Evolutionary conservation across 139 green algal species (phyloP), one percentile per base, ranked within the genome.

Genomic region (Trebouxia sp.): DNA sequence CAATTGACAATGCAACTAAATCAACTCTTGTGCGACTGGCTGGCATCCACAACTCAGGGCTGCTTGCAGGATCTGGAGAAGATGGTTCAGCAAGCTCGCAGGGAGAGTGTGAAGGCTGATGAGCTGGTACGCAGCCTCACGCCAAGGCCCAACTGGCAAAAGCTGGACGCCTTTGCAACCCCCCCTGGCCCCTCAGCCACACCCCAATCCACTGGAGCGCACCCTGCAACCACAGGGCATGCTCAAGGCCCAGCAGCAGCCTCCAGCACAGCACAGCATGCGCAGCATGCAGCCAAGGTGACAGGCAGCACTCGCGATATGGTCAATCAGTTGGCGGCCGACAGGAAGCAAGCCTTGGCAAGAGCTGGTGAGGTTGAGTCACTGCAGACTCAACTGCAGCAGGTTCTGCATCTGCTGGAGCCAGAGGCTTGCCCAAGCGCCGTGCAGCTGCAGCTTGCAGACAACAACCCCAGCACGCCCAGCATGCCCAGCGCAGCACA

Each of bases 61-160:
- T n/a, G n/a, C n/a, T 0, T 43, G 47, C 74, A 65, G 47, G 74
- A 65, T 17, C 35, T 79, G 47, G 45, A 79, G 22, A 45, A 65
- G 32, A 66, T 79, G 45, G 32, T 45, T 24, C 45, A 79, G 47
- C 74, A 79, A 45, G 74, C 47, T 35, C 42, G 42, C 6, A 53
- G 24, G 20, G 74, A 65, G 30, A 65, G 42, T 30, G 74, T 43
- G 15, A 53, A 79, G 47, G 42, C 37, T 17, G 74, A 62, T 30
- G 74, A 79, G 24, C 47, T 66, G 74, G 74, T 55, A 26, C 45
- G 74, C 4, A 66, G 47, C 74, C 47, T 65, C 30, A 79, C 74
- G 11, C 74, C 74, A 28, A 45, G 74, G 12, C 74, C 74, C 45
- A 65, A 65, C 47, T 79, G 74, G 74, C 74, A 79, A 12, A 53